phyloP scores from a whole-genome alignment of 2,329 filamentous ascomycete species.

The Scytalidium lignicola region DNA sequence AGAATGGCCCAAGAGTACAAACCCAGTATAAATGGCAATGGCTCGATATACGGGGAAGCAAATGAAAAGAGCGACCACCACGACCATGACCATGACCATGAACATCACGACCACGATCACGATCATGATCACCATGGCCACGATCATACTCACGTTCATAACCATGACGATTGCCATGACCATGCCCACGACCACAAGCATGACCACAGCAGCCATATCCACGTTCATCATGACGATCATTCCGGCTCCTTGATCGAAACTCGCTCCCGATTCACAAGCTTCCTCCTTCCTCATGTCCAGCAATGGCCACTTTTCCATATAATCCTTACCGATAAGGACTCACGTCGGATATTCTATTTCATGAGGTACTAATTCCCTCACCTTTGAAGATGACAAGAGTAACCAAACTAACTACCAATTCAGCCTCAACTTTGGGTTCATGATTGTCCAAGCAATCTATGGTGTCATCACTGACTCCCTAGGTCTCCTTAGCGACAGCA shows the following conservation, averaged over 20 bases:
- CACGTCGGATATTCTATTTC: constrained; percentile 93
- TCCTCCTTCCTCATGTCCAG: constrained; percentile 65
- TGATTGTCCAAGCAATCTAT: constrained; percentile 91
- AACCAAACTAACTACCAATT: constrained; percentile 10
- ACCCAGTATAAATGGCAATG: neutral
- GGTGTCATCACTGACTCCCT: constrained; percentile 90
- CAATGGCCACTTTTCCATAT: constrained; percentile 76
- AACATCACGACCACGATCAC: constrained; percentile 10
- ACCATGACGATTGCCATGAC: constrained; percentile 15
- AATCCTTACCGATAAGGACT: constrained; percentile 86
- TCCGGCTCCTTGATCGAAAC: constrained; percentile 25
- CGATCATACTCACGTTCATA: constrained; percentile 9
- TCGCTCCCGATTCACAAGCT: constrained; percentile 65
- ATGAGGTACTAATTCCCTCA: constrained; percentile 59
- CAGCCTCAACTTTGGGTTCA: constrained; percentile 90
- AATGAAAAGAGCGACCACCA: constrained; percentile 9
- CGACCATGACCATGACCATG: constrained; percentile 6
- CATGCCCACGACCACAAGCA: constrained; percentile 20
- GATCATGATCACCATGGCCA: constrained; percentile 11
- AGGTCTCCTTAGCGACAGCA: constrained; percentile 92
- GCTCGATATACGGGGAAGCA: neutral
- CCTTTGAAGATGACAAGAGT: neutral
- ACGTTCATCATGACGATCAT: constrained; percentile 18
- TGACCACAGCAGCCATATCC: constrained; percentile 18
- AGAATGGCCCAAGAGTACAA: neutral